A percentile compares a stretch with the other conserved stretches of the same genome.
phyloP scores from a whole-genome alignment of 2,329 filamentous ascomycete genomes.

The Monilinia fructigena region DNA sequence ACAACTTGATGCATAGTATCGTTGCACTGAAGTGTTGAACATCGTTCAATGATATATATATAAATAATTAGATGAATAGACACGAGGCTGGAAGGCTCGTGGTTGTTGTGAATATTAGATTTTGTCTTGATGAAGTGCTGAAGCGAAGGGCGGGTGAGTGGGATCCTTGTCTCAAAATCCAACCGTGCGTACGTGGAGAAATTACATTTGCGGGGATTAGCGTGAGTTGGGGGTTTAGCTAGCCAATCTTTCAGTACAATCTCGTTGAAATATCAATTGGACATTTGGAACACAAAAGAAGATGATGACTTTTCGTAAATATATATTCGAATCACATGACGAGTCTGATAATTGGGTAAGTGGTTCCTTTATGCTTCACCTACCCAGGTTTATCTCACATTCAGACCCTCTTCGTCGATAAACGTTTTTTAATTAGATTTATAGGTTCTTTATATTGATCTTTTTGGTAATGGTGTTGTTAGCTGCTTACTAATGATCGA shows the following conservation, averaged over 20 bases:
- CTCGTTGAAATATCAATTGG: background rate
- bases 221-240: background rate
- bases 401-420: too few species aligned
- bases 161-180: background rate
- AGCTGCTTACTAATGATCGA: too few species aligned
- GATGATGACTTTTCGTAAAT: background rate
- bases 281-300: background rate
- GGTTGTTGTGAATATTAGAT: conserved; percentile 3
- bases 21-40: background rate
- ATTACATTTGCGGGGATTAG: conserved; percentile 9
- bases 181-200: background rate
- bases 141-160: background rate
- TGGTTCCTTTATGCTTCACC: background rate
- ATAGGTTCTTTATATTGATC: too few species aligned
- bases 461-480: too few species aligned
- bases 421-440: too few species aligned
- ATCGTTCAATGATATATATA: conserved; percentile 15
- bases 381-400: too few species aligned
- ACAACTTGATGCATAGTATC: background rate
- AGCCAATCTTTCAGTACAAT: background rate
- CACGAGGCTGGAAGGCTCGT: background rate
- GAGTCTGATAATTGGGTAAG: background rate
- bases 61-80: background rate
- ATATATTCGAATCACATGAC: background rate
- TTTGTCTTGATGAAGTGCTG: background rate